Evolutionary conservation across 1,284 basidiomycete species (phyloP), one percentile per base, ranked within the genome.

Genomic region (Tranzscheliella williamsii): DNA sequence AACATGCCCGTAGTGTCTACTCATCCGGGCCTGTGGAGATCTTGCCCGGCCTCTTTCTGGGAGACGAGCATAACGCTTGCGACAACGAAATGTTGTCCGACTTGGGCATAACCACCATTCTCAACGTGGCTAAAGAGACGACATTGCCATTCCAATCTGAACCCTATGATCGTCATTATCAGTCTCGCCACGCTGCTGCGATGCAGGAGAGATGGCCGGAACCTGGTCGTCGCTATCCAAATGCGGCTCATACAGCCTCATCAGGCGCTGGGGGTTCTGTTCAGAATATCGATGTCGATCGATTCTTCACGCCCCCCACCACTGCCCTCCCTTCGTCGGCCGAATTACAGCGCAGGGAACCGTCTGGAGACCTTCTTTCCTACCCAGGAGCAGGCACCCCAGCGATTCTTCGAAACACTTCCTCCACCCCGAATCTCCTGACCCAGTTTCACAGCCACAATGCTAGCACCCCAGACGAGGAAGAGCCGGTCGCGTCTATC

Each of bases 1-100:
- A 73, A 42, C 71, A 73, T 33, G 71, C 71, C 4, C 51, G 71
- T 21, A 63, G 56, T 29, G 67, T 70, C 78, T 97, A 97, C 76
- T 79, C 83, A 6, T 83, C 89, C 68, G 93, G 94, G 1, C 94
- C 93, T 18, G 81, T 90, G 31, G 87, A 96, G 78, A 83, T 97
- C 63, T 81, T 96, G 24, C 92, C 92, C 1, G 87, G 88, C 33
- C 83, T 97, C 42, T 97, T 87, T 85, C 84, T 97, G 7, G 94
- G 93, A 47, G 90, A 90, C 37, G 92, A 96, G 78, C 90, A 94
- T 78, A 94, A 94, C 62, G 89, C 90, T 24, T 84, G 85, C 43
- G 87, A 93, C 78, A 87, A 86, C 84, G 80, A 81, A 33, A 81
- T 82, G 37, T 84, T 93, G 47, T 76, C 84, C n/a, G 83, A 86